These are phyloP conservation scores for Aspergillus bertholletiae DNA, from an alignment of 495 filamentous ascomycete genomes.

Conservation along the genomic window DNA sequence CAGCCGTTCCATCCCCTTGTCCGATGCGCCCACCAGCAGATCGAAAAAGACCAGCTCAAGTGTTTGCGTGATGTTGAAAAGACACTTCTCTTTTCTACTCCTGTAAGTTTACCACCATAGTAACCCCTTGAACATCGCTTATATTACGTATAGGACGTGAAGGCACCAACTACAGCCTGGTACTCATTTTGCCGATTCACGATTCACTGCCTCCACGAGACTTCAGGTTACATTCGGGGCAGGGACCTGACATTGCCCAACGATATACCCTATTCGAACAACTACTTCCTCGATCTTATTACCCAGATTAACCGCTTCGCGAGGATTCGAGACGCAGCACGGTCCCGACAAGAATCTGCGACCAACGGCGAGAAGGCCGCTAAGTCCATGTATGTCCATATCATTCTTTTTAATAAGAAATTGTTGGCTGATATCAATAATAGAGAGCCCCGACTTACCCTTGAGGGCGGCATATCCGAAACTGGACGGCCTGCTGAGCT, in stretches of 20 bases:
- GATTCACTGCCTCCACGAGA: conserved; percentile 79
- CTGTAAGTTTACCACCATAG: conserved; percentile 64
- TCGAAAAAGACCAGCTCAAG: conserved; percentile 74
- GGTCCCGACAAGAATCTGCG: conserved; percentile 20
- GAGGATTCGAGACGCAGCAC: conserved; percentile 51
- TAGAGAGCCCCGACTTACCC: conserved; percentile 59
- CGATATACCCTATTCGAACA: conserved; percentile 85
- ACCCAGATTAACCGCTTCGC: conserved; percentile 80
- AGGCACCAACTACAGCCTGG: conserved; percentile 58
- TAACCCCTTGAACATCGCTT: conserved; percentile 54
- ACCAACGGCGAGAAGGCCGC: conserved; percentile 25
- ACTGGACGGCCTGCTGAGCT: conserved; percentile 77
- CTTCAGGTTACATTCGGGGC: conserved; percentile 73
- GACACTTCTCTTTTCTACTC: conserved; percentile 79
- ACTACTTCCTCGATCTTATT: conserved; percentile 91
- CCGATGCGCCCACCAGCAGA: conserved; percentile 68
- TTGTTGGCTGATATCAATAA: conserved; percentile 28
- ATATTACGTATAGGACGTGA: conserved; percentile 62
- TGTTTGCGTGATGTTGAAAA: conserved; percentile 89
- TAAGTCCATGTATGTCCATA: conserved; percentile 41
- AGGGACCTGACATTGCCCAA: conserved; percentile 73
- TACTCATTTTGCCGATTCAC: conserved; percentile 85
- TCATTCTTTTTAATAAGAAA: neutral
- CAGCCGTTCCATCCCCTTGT: conserved; percentile 79
- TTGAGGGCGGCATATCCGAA: conserved; percentile 71